Evolutionary conservation across 768 basidiomycete species (phyloP).

Genomic region (Pleurotus djamor): DNA sequence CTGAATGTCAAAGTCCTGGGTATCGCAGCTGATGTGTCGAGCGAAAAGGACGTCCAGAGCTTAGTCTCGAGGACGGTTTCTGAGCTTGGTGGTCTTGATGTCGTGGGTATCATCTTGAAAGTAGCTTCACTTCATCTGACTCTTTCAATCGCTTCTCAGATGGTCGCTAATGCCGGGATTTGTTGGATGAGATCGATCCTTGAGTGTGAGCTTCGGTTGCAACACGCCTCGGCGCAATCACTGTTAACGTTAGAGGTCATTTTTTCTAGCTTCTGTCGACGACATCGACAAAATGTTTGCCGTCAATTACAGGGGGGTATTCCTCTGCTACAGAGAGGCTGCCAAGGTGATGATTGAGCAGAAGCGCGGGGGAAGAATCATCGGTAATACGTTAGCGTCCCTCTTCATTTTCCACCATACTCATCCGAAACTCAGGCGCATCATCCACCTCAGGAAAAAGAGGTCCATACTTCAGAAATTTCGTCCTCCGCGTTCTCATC

Average conservation of each 20-base stretch:
- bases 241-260: neutral
- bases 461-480: neutral
- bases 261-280: constrained; percentile 10
- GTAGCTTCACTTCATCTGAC: no score
- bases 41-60: constrained; percentile 22
- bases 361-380: constrained; percentile 22
- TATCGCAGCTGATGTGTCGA: constrained; percentile 20
- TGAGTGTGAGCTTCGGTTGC: constrained; percentile 10
- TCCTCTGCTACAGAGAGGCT: constrained; percentile 22
- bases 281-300: constrained; percentile 16
- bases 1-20: constrained; percentile 15
- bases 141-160: constrained; percentile 9
- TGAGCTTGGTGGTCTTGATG: constrained; percentile 21
- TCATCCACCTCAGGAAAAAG: constrained; percentile 26
- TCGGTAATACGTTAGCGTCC: constrained; percentile 15
- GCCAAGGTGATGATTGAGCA: constrained; percentile 24
- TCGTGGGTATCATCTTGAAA: constrained; percentile 13
- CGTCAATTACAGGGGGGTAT: constrained; percentile 21
- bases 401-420: neutral
- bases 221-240: neutral
- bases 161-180: constrained; percentile 28
- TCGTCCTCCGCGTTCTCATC: no score
- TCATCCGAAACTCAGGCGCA: constrained; percentile 11
- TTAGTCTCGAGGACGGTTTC: constrained; percentile 21
- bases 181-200: constrained; percentile 9